Percentiles rank a stretch among this genome's conserved stretches.
Evolutionary conservation across 1,139 yeast genomes (phyloP).

Genomic region (Yamadazyma dushanensis): DNA sequence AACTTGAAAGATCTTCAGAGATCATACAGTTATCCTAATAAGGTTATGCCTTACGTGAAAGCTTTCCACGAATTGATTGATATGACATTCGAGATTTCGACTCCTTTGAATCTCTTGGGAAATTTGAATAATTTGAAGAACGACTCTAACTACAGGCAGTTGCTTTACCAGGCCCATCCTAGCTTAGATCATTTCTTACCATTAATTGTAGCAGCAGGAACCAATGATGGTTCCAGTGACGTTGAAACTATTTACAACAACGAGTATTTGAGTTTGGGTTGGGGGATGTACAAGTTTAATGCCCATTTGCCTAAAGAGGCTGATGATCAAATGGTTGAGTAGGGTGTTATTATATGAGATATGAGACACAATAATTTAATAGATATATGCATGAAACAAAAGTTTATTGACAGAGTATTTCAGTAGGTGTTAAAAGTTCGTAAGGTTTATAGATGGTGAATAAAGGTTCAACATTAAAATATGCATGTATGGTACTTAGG

Average conservation of each 20-base stretch:
- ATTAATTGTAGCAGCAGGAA: slow-evolving; percentile 65
- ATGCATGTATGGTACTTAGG: too few relatives aligned
- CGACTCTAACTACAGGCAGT: slow-evolving; percentile 22
- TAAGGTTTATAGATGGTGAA: too few relatives aligned
- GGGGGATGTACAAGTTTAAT: slow-evolving; percentile 60
- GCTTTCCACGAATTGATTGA: slow-evolving; percentile 16
- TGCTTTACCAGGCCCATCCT: slow-evolving; percentile 64
- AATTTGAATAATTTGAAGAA: slow-evolving; percentile 32
- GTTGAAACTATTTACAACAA: slow-evolving; percentile 49
- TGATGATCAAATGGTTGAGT: not conserved
- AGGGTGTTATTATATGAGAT: not conserved
- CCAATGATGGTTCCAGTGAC: slow-evolving; percentile 36
- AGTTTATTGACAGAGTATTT: too few relatives aligned
- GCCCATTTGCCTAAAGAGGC: not conserved
- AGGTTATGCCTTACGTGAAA: slow-evolving; percentile 45
- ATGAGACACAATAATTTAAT: not conserved
- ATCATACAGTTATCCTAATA: slow-evolving; percentile 19
- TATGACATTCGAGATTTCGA: slow-evolving; percentile 14
- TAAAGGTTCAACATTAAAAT: too few relatives aligned
- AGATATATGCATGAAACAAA: slow-evolving; percentile 2
- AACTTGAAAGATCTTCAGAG: slow-evolving; percentile 57
- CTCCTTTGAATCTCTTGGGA: slow-evolving; percentile 24
- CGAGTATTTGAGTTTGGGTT: slow-evolving; percentile 53
- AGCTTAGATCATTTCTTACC: slow-evolving; percentile 75
- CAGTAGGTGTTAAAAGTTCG: too few relatives aligned